A percentile compares a stretch with the other conserved stretches of the same genome.
These are phyloP conservation scores for Phytophthora podocarpi DNA, from an alignment of 352 stramenopile species.

Conservation along the genomic window DNA sequence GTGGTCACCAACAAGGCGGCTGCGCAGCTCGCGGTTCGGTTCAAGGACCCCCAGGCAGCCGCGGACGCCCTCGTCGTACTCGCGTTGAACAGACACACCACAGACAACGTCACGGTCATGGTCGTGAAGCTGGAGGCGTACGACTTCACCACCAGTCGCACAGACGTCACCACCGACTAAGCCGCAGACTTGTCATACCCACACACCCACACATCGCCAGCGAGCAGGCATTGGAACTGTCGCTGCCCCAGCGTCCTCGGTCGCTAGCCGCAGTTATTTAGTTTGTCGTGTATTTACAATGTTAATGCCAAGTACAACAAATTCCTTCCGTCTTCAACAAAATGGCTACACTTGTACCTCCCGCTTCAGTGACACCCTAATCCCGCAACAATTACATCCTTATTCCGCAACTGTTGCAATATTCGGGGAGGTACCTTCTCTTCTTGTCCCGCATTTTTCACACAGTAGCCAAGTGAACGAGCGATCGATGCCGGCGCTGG, in stretches of 20 bases:
- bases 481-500: conserved; percentile 74
- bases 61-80: conserved; percentile 67
- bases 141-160: conserved; percentile 37
- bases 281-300: conserved; percentile 27
- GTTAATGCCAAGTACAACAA: conserved; percentile 32
- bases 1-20: conserved; percentile 73
- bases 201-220: background rate
- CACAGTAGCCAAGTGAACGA: conserved; percentile 17
- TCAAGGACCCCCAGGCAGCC: conserved; percentile 56
- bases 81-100: conserved; percentile 55
- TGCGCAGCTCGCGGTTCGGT: conserved; percentile 56
- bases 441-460: conserved; percentile 26
- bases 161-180: conserved; percentile 31
- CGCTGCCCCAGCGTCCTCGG: conserved; percentile 7
- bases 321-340: too few species aligned
- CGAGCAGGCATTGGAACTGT: conserved; percentile 4
- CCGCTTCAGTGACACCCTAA: background rate
- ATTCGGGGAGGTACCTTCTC: background rate
- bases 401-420: too few species aligned
- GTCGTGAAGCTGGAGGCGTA: conserved; percentile 71
- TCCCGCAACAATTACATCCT: background rate
- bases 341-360: conserved; percentile 18
- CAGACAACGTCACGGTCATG: conserved; percentile 84
- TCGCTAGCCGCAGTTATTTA: conserved; percentile 33
- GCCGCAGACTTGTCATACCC: background rate